A percentile compares a stretch with the other conserved stretches of the same genome.
These are phyloP conservation scores for Nakaseomyces nivariensis DNA, from an alignment of 1,139 yeast genomes.

Conservation along the genomic window DNA sequence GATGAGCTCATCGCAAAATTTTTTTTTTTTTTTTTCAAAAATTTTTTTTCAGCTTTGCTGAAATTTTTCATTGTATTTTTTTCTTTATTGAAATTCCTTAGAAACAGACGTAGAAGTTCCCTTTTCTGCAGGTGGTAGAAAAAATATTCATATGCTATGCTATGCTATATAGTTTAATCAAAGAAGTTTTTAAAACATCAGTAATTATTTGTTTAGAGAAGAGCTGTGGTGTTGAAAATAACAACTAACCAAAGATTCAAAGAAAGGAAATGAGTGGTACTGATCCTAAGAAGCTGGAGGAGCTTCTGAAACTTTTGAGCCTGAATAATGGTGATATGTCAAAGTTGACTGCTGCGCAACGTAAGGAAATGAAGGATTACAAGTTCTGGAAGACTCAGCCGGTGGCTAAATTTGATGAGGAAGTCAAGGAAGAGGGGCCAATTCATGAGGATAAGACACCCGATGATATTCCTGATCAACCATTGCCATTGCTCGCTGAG, in stretches of 20 bases:
- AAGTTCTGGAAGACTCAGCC: constrained; percentile 99
- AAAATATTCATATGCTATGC: too few relatives aligned
- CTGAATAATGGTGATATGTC: constrained; percentile 34
- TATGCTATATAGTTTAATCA: too few relatives aligned
- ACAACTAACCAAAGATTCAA: too few relatives aligned
- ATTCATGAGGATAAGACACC: constrained; percentile 61
- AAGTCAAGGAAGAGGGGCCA: constrained; percentile 67
- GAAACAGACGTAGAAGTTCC: not conserved
- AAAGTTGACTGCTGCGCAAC: constrained; percentile 44
- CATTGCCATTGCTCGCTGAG: constrained; percentile 61
- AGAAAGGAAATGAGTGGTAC: not conserved
- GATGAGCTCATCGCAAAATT: constrained; percentile 9
- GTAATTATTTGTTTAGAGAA: too few relatives aligned
- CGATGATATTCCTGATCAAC: constrained; percentile 58
- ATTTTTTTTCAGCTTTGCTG: not conserved
- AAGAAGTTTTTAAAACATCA: too few relatives aligned
- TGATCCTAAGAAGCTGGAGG: constrained; percentile 15
- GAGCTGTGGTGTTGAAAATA: too few relatives aligned
- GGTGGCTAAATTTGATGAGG: constrained; percentile 66
- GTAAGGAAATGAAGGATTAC: constrained; percentile 77
- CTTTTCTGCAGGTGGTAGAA: too few relatives aligned
- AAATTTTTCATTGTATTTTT: not conserved
- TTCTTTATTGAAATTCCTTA: too few relatives aligned
- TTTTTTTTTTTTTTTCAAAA: not conserved
- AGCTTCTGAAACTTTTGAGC: constrained; percentile 34